phyloP scores from a whole-genome alignment of 225 moss, liverwort and hornwort genomes.

The Anthoceros angustus region DNA sequence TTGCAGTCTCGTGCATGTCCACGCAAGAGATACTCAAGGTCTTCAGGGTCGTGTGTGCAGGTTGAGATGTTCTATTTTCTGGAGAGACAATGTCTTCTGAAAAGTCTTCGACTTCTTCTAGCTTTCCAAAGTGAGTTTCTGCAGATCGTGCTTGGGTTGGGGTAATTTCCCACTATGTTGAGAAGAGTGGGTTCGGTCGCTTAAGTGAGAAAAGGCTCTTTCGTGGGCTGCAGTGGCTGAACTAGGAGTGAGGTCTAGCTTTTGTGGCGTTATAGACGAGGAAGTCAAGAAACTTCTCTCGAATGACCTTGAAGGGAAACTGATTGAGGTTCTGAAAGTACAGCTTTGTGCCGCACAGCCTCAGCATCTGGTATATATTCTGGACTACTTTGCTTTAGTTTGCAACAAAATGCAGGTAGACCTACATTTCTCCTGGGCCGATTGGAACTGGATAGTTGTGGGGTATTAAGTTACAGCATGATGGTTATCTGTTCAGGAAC shows the following conservation, averaged over 20 bases:
- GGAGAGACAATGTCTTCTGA: conserved; percentile 80
- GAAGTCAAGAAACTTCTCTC: conserved; percentile 53
- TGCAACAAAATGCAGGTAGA: neutral
- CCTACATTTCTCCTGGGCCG: neutral
- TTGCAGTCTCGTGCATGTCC: neutral
- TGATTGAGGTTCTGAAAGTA: conserved; percentile 38
- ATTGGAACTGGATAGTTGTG: conserved; percentile 5
- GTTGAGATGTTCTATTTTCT: conserved; percentile 66
- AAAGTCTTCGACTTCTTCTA: conserved; percentile 61
- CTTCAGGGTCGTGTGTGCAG: conserved; percentile 19
- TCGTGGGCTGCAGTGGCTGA: conserved; percentile 48
- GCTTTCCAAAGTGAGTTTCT: conserved; percentile 49
- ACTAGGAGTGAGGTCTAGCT: conserved; percentile 40
- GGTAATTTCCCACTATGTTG: neutral
- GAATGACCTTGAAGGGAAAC: conserved; percentile 58
- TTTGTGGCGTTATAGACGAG: conserved; percentile 36
- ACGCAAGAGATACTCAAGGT: neutral
- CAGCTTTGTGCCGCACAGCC: conserved; percentile 59
- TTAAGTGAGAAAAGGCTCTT: neutral
- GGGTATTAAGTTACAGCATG: neutral
- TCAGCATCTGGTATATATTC: conserved; percentile 44
- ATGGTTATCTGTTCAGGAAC: conserved; percentile 28
- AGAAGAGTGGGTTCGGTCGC: neutral
- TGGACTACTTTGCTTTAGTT: conserved; percentile 5
- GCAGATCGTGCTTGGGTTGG: neutral